These are phyloP conservation scores for Phaeophleospora eucalypticola DNA, from an alignment of 2,329 filamentous ascomycete species.

Conservation along the genomic window DNA sequence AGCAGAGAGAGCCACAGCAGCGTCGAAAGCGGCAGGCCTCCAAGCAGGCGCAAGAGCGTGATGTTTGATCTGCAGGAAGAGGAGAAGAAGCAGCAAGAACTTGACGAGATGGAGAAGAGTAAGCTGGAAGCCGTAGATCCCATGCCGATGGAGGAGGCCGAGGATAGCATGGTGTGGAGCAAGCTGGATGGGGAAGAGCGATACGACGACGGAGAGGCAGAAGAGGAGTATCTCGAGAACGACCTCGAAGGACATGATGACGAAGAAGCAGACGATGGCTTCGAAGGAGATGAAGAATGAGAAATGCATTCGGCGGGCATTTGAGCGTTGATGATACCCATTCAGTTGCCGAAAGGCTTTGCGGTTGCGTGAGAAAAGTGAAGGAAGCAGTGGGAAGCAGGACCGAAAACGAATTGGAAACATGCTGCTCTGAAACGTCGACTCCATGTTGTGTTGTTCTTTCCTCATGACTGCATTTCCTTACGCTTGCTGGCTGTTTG, in stretches of 20 bases:
- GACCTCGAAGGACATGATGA: slow-evolving; percentile 16
- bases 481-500: not conserved
- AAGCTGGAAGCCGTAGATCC: slow-evolving; percentile 23
- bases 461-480: not conserved
- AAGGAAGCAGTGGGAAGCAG: too few relatives aligned
- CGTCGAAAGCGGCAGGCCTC: slow-evolving; percentile 8
- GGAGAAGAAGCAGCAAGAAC: slow-evolving; percentile 15
- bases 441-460: too few relatives aligned
- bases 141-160: slow-evolving; percentile 27
- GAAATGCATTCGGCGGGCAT: not conserved
- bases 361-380: too few relatives aligned
- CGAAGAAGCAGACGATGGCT: slow-evolving; percentile 17
- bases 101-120: slow-evolving; percentile 14
- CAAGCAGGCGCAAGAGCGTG: slow-evolving; percentile 21
- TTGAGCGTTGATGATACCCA: not conserved
- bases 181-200: slow-evolving; percentile 22
- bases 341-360: not conserved
- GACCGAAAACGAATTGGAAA: too few relatives aligned
- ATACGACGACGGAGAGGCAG: slow-evolving; percentile 17
- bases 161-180: slow-evolving; percentile 25
- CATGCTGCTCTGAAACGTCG: too few relatives aligned
- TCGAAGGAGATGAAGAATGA: slow-evolving; percentile 5
- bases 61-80: slow-evolving; percentile 30
- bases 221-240: too few relatives aligned
- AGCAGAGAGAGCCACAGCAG: slow-evolving; percentile 12